phyloP scores from a whole-genome alignment of 176 grass and related monocot species.

The Pontederia crassipes region DNA sequence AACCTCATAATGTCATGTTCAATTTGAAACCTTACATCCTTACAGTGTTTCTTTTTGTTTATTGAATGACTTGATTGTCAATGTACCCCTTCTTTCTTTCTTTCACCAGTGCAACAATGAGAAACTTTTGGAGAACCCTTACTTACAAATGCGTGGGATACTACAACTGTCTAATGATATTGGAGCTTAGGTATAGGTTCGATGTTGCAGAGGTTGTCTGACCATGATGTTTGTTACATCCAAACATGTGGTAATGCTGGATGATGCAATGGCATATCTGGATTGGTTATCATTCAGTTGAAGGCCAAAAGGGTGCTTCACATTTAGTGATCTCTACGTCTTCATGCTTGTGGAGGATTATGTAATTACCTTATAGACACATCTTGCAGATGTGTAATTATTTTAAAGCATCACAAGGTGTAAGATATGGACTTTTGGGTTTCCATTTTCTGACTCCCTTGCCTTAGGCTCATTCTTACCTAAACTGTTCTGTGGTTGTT shows the following conservation, averaged over 20 bases:
- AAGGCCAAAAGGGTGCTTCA: no score
- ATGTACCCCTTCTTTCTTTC: slow-evolving; percentile 5
- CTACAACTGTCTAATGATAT: slow-evolving; percentile 81
- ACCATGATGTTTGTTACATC: slow-evolving; percentile 14
- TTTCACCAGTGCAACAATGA: slow-evolving; percentile 74
- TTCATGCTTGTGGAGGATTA: no score
- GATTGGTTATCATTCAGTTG: no score
- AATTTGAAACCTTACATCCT: slow-evolving; percentile 8
- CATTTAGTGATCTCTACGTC: no score
- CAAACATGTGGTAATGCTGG: not conserved
- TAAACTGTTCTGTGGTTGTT: no score
- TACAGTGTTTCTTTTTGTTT: not conserved
- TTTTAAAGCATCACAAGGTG: no score
- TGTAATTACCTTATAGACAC: no score
- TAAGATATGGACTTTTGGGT: no score
- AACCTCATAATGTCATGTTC: not conserved
- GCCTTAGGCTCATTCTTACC: no score
- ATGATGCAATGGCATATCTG: not conserved
- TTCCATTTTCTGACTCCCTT: no score
- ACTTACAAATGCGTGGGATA: slow-evolving; percentile 98
- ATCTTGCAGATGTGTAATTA: no score
- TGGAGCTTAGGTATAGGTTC: slow-evolving; percentile 45
- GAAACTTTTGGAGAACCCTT: slow-evolving; percentile 98
- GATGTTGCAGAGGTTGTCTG: slow-evolving; percentile 8
- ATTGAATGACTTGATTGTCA: not conserved